A percentile compares a stretch with the other conserved stretches of the same genome.
phyloP scores from a whole-genome alignment of 352 stramenopile species.

The Globisporangium polare region DNA sequence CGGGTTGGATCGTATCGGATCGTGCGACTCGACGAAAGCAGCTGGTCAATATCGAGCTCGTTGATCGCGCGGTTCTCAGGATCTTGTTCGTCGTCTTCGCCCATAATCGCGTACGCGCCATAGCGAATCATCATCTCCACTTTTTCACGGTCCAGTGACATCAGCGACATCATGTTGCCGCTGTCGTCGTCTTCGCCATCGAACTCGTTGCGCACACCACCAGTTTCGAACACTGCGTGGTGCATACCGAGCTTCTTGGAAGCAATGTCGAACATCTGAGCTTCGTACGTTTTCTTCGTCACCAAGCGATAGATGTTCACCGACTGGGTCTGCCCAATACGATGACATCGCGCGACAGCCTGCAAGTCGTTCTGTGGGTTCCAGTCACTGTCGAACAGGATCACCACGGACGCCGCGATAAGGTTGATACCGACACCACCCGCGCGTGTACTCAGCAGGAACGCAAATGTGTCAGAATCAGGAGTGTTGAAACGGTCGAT shows the following conservation, averaged over 20 bases:
- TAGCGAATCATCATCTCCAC: slow-evolving; percentile 98
- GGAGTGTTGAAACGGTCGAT: slow-evolving; percentile 98
- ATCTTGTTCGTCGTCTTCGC: slow-evolving; percentile 94
- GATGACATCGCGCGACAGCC: slow-evolving; percentile 97
- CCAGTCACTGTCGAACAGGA: slow-evolving; percentile 96
- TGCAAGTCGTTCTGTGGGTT: slow-evolving; percentile 99
- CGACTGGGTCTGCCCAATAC: slow-evolving; percentile 99
- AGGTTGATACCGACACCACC: slow-evolving; percentile 98
- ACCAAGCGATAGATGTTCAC: slow-evolving; percentile 99
- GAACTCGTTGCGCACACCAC: slow-evolving; percentile 90
- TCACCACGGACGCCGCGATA: slow-evolving; percentile 84
- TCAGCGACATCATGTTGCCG: slow-evolving; percentile 89
- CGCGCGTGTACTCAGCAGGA: slow-evolving; percentile 94
- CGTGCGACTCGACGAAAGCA: slow-evolving; percentile 81
- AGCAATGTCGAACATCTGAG: slow-evolving; percentile 99
- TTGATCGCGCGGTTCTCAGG: slow-evolving; percentile 87
- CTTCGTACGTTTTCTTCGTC: slow-evolving; percentile 98
- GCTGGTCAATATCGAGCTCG: slow-evolving; percentile 86
- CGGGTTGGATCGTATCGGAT: slow-evolving; percentile 84
- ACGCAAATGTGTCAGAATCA: slow-evolving; percentile 94
- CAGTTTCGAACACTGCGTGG: slow-evolving; percentile 97
- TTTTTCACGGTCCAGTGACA: slow-evolving; percentile 96
- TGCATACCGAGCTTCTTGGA: slow-evolving; percentile 99
- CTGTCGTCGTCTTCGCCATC: slow-evolving; percentile 93
- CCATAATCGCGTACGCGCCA: slow-evolving; percentile 96